Evolutionary conservation across 345 rosid species (phyloP), one percentile per base, ranked within the genome.

Genomic region (Populus tremula): DNA sequence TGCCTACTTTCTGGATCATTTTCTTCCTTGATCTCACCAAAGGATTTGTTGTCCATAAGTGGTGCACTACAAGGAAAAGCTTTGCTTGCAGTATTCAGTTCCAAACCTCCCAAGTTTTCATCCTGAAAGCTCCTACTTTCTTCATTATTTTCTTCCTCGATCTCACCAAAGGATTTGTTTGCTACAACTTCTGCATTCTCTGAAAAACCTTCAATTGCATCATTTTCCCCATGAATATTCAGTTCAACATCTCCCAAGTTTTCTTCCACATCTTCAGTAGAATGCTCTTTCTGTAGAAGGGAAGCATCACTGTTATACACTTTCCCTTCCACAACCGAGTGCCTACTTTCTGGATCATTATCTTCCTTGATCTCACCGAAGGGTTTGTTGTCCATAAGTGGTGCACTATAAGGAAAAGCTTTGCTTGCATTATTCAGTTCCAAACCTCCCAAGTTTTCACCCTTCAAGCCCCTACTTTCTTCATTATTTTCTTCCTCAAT

Each of bases 321-420:
- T 13, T 89, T 77, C 59, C 20, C 78, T 74, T 82, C 80, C 54
- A 70, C 56, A 64, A 72, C 62, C 47, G 47, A 41, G 14, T 41
- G 47, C 47, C 47, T 41, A 12, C 47, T 41, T 41, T 41, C 47
- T 11, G 47, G 47, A 41, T 41, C 14, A 41, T 41, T 41, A 9
- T 10, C 47, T 41, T 41, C 47, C 47, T 41, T 41, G 47, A 41
- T 41, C 47, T 41, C 47, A 41, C 47, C 14, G 4, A 2, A 2
- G 47, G 47, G 2, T 41, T 41, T 41, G 47, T 0, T 41, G 47
- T 10, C 47, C 14, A 41, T 41, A 10, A 41, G 3, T 41, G 47
- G 47, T 41, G 14, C 47, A 41, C 47, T 76, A 39, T 33, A 63
- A 10, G 66, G 29, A 23, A 45, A 29, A 50, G 45, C 45, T 29